A percentile compares a stretch with the other conserved stretches of the same genome.
Conservation (phyloP, 257 asterid species). For the Voacanga thouarsii region DNA sequence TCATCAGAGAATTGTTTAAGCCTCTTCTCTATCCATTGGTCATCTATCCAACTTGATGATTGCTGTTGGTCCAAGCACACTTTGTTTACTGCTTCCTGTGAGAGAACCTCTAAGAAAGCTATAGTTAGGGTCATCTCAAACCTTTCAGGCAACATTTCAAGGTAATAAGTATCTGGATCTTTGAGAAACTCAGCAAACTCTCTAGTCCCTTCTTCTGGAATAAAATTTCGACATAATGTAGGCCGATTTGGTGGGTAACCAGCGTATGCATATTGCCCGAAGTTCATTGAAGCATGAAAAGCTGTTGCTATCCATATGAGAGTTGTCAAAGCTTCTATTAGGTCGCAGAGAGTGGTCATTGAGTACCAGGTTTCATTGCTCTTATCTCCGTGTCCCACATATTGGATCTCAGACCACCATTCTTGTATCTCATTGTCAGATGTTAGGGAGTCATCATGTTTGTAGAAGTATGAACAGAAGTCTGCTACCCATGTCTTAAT, state of each 20-base stretch:
- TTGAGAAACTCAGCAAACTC: constrained; percentile 49
- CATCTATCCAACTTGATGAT: constrained; percentile 33
- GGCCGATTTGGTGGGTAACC: constrained; percentile 50
- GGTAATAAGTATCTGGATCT: constrained; percentile 39
- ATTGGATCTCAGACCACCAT: constrained; percentile 52
- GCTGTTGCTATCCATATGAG: constrained; percentile 44
- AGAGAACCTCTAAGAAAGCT: constrained; percentile 40
- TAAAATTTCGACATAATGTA: constrained; percentile 28
- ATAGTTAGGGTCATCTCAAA: constrained; percentile 38
- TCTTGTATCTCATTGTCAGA: constrained; percentile 40
- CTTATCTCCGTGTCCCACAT: constrained; percentile 49
- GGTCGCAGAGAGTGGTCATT: constrained; percentile 34
- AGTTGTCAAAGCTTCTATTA: constrained; percentile 40
- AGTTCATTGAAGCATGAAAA: constrained; percentile 43
- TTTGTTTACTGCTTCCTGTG: constrained; percentile 27
- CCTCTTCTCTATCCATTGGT: constrained; percentile 32
- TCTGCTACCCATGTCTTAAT: constrained; percentile 44
- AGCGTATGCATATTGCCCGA: constrained; percentile 40
- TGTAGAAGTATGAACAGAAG: constrained; percentile 36
- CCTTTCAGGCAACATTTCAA: constrained; percentile 38
- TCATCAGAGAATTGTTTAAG: constrained; percentile 34
- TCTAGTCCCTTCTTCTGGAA: constrained; percentile 46
- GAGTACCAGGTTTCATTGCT: constrained; percentile 34
- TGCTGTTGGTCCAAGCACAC: constrained; percentile 33
- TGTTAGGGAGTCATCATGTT: constrained; percentile 31